Evolutionary conservation across 345 rosid species (phyloP).

Genomic region (Lepidium aucheri): DNA sequence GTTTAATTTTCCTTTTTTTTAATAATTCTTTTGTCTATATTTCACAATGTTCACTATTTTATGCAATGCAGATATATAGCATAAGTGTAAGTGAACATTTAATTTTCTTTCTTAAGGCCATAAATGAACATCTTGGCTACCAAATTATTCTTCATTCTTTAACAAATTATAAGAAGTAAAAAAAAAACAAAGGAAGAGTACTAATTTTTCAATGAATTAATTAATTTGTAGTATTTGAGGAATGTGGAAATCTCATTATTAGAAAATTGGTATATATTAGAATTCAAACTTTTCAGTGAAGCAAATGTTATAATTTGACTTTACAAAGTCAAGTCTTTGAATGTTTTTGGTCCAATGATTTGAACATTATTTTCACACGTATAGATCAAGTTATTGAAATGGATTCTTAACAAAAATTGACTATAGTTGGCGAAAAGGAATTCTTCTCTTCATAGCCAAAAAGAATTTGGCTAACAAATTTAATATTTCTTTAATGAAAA

Average conservation of each 20-base stretch:
- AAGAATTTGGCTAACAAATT: background rate
- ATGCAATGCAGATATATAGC: no score
- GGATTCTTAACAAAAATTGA: constrained; percentile 10
- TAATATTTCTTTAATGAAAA: background rate
- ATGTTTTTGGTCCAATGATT: constrained; percentile 4
- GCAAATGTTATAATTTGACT: constrained; percentile 16
- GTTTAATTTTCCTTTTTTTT: background rate
- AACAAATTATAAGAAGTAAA: background rate
- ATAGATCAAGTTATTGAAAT: background rate
- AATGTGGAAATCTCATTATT: background rate
- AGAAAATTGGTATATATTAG: background rate
- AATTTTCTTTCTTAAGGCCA: background rate
- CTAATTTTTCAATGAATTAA: background rate
- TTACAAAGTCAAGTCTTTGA: constrained; percentile 20
- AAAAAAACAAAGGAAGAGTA: background rate
- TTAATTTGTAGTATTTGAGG: background rate
- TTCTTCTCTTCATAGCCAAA: background rate
- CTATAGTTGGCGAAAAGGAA: constrained; percentile 19
- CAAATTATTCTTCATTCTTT: background rate
- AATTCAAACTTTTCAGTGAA: constrained; percentile 2
- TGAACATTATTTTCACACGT: constrained; percentile 19
- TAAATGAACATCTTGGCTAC: constrained; percentile 8
- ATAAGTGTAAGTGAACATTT: no score
- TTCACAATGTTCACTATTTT: background rate
- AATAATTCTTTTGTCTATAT: background rate